A percentile compares a stretch with the other conserved stretches of the same genome.
phyloP scores from a whole-genome alignment of 2,329 filamentous ascomycete species.

The Aspergillus persii region DNA sequence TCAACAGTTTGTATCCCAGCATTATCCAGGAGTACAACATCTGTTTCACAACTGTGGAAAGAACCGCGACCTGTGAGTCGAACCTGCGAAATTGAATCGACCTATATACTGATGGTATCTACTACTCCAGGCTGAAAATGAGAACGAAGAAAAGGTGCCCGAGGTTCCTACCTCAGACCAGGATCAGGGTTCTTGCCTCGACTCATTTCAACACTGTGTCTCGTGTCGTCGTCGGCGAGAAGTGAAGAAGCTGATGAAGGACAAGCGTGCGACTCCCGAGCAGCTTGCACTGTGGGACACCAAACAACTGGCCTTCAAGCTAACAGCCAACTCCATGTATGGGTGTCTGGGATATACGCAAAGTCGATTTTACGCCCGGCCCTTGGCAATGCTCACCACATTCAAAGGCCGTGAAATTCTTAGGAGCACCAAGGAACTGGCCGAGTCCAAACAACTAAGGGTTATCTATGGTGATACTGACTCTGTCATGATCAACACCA shows the following conservation, averaged over 20 bases:
- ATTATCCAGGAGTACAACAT: slow-evolving; percentile 99
- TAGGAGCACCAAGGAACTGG: slow-evolving; percentile 90
- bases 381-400: slow-evolving; percentile 91
- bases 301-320: slow-evolving; percentile 92
- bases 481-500: slow-evolving; percentile 99
- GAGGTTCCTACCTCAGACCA: slow-evolving; percentile 74
- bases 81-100: background rate
- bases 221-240: slow-evolving; percentile 81
- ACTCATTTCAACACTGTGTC: slow-evolving; percentile 90
- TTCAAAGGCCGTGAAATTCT: slow-evolving; percentile 98
- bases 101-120: slow-evolving; percentile 16
- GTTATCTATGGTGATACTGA: slow-evolving; percentile 99
- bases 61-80: slow-evolving; percentile 65
- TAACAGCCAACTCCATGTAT: slow-evolving; percentile 99
- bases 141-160: slow-evolving; percentile 84
- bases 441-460: slow-evolving; percentile 83
- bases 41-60: slow-evolving; percentile 95
- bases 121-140: slow-evolving; percentile 48
- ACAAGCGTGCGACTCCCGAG: slow-evolving; percentile 79
- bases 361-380: slow-evolving; percentile 94
- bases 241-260: slow-evolving; percentile 97
- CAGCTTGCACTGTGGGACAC: slow-evolving; percentile 95
- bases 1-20: slow-evolving; percentile 97
- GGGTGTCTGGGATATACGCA: slow-evolving; percentile 96
- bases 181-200: slow-evolving; percentile 79